Percentiles rank a stretch among this genome's conserved stretches.
phyloP scores from a whole-genome alignment of 1,139 yeast species.

The Hansenula lynferdii region DNA sequence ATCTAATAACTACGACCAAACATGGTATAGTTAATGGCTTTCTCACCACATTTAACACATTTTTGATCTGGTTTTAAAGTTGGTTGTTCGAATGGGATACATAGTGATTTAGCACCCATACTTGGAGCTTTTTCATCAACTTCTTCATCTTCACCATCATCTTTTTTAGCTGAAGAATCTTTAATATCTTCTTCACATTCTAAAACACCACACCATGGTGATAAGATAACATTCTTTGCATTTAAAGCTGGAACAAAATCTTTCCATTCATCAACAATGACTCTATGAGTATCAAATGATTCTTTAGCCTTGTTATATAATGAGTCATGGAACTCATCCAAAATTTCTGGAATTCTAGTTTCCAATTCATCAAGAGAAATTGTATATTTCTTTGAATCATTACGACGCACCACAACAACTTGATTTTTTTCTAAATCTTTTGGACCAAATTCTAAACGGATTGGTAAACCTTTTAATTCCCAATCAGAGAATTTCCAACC shows the following conservation, averaged over 20 bases:
- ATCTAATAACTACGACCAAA: conserved; percentile 97
- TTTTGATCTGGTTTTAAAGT: conserved; percentile 69
- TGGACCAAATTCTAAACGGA: conserved; percentile 95
- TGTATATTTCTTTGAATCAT: conserved; percentile 68
- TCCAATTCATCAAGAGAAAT: conserved; percentile 65
- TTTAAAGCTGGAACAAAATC: conserved; percentile 93
- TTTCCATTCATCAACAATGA: conserved; percentile 76
- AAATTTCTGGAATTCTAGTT: conserved; percentile 63
- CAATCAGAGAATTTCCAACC: conserved; percentile 99
- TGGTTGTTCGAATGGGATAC: conserved; percentile 95
- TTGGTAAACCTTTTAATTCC: conserved; percentile 94
- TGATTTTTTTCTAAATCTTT: conserved; percentile 80
- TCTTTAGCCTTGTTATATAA: conserved; percentile 76
- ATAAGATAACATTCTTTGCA: conserved; percentile 79
- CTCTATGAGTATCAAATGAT: conserved; percentile 78
- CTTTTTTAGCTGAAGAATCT: conserved; percentile 80
- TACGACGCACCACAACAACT: conserved; percentile 91
- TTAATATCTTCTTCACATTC: conserved; percentile 98
- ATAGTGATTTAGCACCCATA: conserved; percentile 98
- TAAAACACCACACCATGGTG: conserved; percentile 97
- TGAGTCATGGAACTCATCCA: conserved; percentile 76
- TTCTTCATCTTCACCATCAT: conserved; percentile 77
- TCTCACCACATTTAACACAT: conserved; percentile 79
- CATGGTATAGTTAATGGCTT: conserved; percentile 81
- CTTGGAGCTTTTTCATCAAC: conserved; percentile 96